Evolutionary conservation across 2,329 filamentous ascomycete genomes (phyloP).

Genomic region (Neoarthrinium moseri): DNA sequence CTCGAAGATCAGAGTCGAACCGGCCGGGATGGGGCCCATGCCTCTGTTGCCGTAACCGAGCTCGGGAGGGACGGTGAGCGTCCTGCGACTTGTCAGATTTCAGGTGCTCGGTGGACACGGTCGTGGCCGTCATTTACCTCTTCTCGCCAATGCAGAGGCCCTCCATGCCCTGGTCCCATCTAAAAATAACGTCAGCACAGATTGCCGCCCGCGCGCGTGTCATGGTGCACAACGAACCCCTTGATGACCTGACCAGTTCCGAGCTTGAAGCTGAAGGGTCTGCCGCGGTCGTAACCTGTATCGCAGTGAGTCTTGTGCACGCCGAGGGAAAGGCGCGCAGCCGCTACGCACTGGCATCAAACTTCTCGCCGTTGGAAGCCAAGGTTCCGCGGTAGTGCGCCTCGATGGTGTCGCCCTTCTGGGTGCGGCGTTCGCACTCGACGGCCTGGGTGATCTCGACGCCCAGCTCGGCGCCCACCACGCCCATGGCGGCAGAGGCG

Average conservation of each 20-base stretch:
- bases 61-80: slow-evolving; percentile 84
- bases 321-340: neutral
- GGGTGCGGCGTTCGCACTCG: slow-evolving; percentile 76
- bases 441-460: slow-evolving; percentile 74
- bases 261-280: slow-evolving; percentile 76
- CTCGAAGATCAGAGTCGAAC: slow-evolving; percentile 84
- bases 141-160: slow-evolving; percentile 98
- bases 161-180: slow-evolving; percentile 86
- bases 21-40: slow-evolving; percentile 80
- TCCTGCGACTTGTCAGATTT: slow-evolving; percentile 44
- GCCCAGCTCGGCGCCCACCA: slow-evolving; percentile 63
- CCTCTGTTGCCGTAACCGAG: slow-evolving; percentile 75
- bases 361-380: slow-evolving; percentile 69
- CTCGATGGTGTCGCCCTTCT: slow-evolving; percentile 73
- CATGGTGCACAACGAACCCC: slow-evolving; percentile 68
- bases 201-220: no score
- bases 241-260: slow-evolving; percentile 84
- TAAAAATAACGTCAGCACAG: no score
- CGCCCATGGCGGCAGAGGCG: slow-evolving; percentile 48
- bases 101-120: neutral
- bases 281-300: slow-evolving; percentile 70
- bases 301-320: slow-evolving; percentile 35
- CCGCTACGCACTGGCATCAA: slow-evolving; percentile 66
- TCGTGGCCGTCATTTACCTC: slow-evolving; percentile 41
- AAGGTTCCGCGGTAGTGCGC: slow-evolving; percentile 91